Conservation (phyloP, 495 filamentous ascomycete species). For the Glutinoglossum americanum region DNA sequence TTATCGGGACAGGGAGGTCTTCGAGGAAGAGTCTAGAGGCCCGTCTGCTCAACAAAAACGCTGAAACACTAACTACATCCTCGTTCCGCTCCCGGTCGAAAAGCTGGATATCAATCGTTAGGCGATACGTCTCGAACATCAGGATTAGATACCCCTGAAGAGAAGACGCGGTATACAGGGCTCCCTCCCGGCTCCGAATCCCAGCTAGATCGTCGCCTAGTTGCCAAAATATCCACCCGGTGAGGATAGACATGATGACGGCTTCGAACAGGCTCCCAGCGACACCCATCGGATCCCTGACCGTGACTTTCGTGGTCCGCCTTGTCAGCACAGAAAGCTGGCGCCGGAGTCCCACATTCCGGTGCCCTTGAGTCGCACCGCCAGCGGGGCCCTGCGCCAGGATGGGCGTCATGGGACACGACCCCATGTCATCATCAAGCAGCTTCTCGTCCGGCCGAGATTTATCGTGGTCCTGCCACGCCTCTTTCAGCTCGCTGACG, state of each 20-base stretch:
- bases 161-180: conserved; percentile 40
- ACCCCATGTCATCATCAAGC: conserved; percentile 11
- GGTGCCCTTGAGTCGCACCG: conserved; percentile 7
- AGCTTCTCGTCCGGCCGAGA: conserved; percentile 31
- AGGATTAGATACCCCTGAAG: conserved; percentile 55
- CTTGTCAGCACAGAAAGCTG: conserved; percentile 42
- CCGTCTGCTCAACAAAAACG: conserved; percentile 42
- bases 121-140: conserved; percentile 47
- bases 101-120: conserved; percentile 45
- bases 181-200: conserved; percentile 42
- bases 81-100: conserved; percentile 56
- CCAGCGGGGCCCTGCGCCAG: not conserved
- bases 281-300: conserved; percentile 51
- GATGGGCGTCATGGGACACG: not conserved
- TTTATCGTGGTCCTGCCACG: conserved; percentile 32
- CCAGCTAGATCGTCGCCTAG: conserved; percentile 37
- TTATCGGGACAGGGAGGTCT: conserved; percentile 43
- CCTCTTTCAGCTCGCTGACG: conserved; percentile 28
- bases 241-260: conserved; percentile 39
- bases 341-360: conserved; percentile 26
- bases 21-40: conserved; percentile 41
- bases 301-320: conserved; percentile 41
- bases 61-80: conserved; percentile 42
- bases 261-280: conserved; percentile 42
- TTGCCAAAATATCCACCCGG: conserved; percentile 47